A percentile compares a stretch with the other conserved stretches of the same genome.
Conservation (phyloP, 345 rosid species). For the Abelmoschus esculentus region DNA sequence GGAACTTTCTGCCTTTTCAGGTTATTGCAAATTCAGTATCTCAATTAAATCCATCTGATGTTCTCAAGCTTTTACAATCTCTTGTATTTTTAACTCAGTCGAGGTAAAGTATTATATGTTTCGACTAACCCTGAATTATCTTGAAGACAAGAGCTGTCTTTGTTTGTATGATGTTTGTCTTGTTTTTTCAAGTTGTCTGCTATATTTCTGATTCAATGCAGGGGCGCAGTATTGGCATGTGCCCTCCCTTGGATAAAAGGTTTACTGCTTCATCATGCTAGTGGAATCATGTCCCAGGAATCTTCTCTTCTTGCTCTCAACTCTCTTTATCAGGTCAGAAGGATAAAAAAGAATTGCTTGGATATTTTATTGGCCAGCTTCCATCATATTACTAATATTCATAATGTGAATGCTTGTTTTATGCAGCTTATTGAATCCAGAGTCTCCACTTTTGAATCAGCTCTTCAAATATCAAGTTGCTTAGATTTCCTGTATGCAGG, state of each 20-base stretch:
- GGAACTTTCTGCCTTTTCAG: slow-evolving; percentile 27
- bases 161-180: no score
- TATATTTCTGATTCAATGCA: slow-evolving; percentile 19
- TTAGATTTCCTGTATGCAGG: slow-evolving; percentile 48
- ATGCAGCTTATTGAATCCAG: slow-evolving; percentile 81
- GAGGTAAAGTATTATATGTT: slow-evolving; percentile 36
- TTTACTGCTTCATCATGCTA: slow-evolving; percentile 23
- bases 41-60: slow-evolving; percentile 62
- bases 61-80: slow-evolving; percentile 61
- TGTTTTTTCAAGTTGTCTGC: not conserved
- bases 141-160: no score
- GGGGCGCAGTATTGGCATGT: slow-evolving; percentile 86
- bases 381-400: not conserved
- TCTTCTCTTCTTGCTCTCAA: slow-evolving; percentile 61
- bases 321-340: slow-evolving; percentile 71
- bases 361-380: not conserved
- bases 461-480: slow-evolving; percentile 62
- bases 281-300: slow-evolving; percentile 69
- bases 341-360: not conserved
- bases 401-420: slow-evolving; percentile 3
- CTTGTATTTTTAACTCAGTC: slow-evolving; percentile 68
- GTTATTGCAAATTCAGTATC: slow-evolving; percentile 80
- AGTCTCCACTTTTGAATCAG: slow-evolving; percentile 53
- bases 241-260: slow-evolving; percentile 83
- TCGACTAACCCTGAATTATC: not conserved